Evolutionary conservation across 2,329 filamentous ascomycete genomes (phyloP).

Genomic region (Colletotrichum sp.): DNA sequence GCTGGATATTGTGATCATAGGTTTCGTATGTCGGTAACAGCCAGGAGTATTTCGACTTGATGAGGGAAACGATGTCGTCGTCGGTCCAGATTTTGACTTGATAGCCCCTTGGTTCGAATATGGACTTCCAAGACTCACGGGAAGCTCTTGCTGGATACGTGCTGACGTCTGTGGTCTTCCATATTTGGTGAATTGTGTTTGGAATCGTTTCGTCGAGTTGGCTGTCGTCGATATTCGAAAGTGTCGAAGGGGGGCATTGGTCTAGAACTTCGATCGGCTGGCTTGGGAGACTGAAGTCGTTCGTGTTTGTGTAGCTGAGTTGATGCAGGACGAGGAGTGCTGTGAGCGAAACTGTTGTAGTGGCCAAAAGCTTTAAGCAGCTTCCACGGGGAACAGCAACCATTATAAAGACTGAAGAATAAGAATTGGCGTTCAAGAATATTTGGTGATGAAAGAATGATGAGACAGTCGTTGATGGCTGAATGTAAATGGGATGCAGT

Average conservation of each 20-base stretch:
- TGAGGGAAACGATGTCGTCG: conserved; percentile 20
- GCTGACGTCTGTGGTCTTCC: conserved; percentile 23
- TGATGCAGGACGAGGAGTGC: not conserved
- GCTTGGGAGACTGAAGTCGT: not conserved
- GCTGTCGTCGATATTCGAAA: not conserved
- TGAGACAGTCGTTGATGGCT: rapidly evolving
- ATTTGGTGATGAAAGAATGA: not conserved
- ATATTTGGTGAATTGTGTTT: conserved; percentile 27
- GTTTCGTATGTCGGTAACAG: conserved; percentile 24
- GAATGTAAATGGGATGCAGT: not conserved
- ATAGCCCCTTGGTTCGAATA: conserved; percentile 21
- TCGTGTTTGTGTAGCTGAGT: conserved; percentile 8
- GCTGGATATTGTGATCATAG: conserved; percentile 26
- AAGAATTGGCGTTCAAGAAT: not conserved
- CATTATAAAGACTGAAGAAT: not conserved
- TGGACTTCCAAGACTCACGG: conserved; percentile 17
- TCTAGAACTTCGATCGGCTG: not conserved
- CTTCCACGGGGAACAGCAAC: not conserved
- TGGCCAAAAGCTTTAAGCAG: not conserved
- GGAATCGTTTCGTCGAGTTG: not conserved
- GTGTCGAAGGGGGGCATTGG: not conserved
- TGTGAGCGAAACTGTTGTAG: not conserved
- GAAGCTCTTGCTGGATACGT: conserved; percentile 22
- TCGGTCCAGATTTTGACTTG: conserved; percentile 29
- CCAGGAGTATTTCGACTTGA: conserved; percentile 24